These are phyloP conservation scores for Heliosperma pusillum DNA, from an alignment of 148 eudicot species.

Conservation along the genomic window DNA sequence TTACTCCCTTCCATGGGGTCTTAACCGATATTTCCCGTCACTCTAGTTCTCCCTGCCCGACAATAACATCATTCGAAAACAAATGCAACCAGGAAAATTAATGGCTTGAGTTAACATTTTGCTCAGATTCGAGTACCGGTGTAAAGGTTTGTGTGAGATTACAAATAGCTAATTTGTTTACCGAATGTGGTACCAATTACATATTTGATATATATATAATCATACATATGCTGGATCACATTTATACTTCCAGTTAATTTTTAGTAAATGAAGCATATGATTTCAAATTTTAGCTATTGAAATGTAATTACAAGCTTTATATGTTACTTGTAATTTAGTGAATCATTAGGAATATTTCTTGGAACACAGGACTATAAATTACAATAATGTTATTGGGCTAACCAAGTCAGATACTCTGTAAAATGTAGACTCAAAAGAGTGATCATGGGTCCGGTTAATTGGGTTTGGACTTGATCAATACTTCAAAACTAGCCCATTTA, in stretches of 20 bases:
- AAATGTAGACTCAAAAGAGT: too few species aligned
- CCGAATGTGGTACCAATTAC: background rate
- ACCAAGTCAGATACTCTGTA: too few species aligned
- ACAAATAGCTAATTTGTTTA: background rate
- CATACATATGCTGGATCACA: background rate
- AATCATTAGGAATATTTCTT: too few species aligned
- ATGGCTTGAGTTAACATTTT: background rate
- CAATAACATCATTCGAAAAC: background rate
- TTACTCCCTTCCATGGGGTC: conserved; percentile 64
- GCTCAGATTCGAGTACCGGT: background rate
- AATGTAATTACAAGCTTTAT: conserved; percentile 2
- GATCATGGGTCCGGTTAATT: too few species aligned
- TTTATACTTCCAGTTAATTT: background rate
- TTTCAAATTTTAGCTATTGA: conserved; percentile 2
- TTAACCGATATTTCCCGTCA: conserved; percentile 76
- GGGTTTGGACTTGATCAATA: too few species aligned
- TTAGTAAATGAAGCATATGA: conserved; percentile 3
- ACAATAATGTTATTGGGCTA: too few species aligned
- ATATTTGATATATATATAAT: background rate
- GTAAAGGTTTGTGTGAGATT: background rate
- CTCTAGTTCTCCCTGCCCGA: conserved; percentile 23
- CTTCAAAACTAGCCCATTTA: too few species aligned
- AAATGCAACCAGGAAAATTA: background rate
- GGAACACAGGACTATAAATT: too few species aligned
- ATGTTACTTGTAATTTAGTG: background rate